Percentiles rank a stretch among this genome's conserved stretches.
These are phyloP conservation scores for Colletotrichum simmondsii DNA, from an alignment of 2,329 filamentous ascomycete species.

Conservation along the genomic window DNA sequence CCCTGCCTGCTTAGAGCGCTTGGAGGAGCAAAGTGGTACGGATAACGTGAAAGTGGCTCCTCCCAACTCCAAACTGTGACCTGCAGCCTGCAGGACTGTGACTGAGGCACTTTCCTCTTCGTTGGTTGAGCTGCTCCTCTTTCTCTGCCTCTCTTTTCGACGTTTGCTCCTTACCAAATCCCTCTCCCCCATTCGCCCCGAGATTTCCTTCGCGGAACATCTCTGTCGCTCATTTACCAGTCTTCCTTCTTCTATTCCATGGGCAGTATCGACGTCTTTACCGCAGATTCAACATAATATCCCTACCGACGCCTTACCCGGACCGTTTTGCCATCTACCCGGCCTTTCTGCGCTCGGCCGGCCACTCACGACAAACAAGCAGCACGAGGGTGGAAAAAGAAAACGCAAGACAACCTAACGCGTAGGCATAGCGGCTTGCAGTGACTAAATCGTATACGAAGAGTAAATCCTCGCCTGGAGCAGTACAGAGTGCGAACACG, in stretches of 20 bases:
- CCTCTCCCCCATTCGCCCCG: background rate
- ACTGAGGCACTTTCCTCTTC: slow-evolving; percentile 15
- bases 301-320: background rate
- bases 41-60: background rate
- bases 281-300: background rate
- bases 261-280: background rate
- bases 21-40: background rate
- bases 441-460: background rate
- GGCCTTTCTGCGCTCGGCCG: slow-evolving; percentile 9
- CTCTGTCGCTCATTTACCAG: slow-evolving; percentile 28
- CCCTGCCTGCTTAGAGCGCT: background rate
- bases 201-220: slow-evolving; percentile 22
- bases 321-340: slow-evolving; percentile 2
- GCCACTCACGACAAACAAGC: background rate
- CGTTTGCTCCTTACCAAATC: background rate
- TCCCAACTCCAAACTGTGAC: background rate
- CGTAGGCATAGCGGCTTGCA: background rate
- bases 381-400: background rate
- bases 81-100: background rate
- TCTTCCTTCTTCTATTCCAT: background rate
- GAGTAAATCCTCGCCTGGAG: background rate
- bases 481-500: background rate
- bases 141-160: slow-evolving; percentile 1
- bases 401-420: background rate
- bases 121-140: slow-evolving; percentile 5